Conservation (phyloP, 192 early-diverging fungal genomes). For the Entomortierella chlamydospora region DNA sequence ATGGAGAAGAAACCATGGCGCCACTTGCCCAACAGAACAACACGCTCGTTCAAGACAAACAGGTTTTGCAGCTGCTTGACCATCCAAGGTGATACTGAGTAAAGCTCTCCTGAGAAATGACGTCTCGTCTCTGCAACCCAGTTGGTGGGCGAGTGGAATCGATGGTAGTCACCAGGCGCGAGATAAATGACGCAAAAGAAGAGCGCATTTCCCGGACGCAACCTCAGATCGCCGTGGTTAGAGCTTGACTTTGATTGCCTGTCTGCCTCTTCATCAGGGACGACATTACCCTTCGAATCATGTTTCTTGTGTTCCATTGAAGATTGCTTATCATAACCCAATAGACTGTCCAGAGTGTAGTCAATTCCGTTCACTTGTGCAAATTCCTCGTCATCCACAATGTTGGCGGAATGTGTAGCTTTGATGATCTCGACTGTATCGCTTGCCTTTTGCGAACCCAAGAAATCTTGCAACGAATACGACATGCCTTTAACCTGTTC, state of each 20-base stretch:
- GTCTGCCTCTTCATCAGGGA: constrained; percentile 33
- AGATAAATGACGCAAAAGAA: constrained; percentile 96
- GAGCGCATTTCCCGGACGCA: constrained; percentile 73
- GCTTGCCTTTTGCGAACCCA: constrained; percentile 68
- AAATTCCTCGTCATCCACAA: constrained; percentile 85
- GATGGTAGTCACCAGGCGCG: constrained; percentile 98
- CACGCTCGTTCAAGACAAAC: constrained; percentile 97
- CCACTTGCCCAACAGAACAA: constrained; percentile 94
- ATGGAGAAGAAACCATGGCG: constrained; percentile 94
- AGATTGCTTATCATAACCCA: constrained; percentile 62
- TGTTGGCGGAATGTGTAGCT: constrained; percentile 67
- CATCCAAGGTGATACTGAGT: constrained; percentile 94
- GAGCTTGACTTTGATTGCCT: constrained; percentile 23
- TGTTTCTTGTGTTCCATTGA: constrained; percentile 50
- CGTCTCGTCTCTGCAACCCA: constrained; percentile 90
- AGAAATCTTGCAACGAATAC: constrained; percentile 89
- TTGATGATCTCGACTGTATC: constrained; percentile 55
- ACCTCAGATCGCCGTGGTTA: constrained; percentile 3
- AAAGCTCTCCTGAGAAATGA: constrained; percentile 95
- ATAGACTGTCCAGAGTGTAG: constrained; percentile 82
- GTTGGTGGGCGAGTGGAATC: constrained; percentile 97
- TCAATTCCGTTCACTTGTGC: constrained; percentile 89
- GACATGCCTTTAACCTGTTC: constrained; percentile 96
- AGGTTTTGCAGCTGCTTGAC: constrained; percentile 85
- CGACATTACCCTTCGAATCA: constrained; percentile 55